Evolutionary conservation across 805 yeast genomes (phyloP).

Genomic region (Candida alai): DNA sequence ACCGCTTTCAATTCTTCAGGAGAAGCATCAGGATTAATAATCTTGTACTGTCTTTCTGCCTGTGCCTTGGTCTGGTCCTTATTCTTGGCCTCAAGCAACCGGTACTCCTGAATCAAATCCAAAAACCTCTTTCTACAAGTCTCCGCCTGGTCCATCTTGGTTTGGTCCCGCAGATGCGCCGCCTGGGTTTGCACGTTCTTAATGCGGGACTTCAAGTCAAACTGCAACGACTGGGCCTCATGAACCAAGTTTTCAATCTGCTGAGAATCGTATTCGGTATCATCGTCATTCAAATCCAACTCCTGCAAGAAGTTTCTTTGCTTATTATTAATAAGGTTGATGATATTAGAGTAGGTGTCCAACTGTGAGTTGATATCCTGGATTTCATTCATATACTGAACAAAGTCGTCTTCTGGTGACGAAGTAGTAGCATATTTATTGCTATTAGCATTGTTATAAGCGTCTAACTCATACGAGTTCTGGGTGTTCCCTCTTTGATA

Average conservation of each 20-base stretch:
- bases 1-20: conserved; percentile 82
- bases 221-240: conserved; percentile 77
- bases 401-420: conserved; percentile 38
- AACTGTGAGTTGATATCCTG: conserved; percentile 42
- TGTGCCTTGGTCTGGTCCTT: conserved; percentile 79
- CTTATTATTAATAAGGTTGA: conserved; percentile 36
- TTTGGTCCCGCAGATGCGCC: conserved; percentile 54
- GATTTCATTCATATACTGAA: conserved; percentile 41
- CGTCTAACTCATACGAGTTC: conserved; percentile 23
- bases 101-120: conserved; percentile 80
- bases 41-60: conserved; percentile 89
- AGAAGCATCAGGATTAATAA: conserved; percentile 82
- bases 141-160: conserved; percentile 88
- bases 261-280: conserved; percentile 56
- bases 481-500: conserved; percentile 5
- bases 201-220: conserved; percentile 68
- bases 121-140: conserved; percentile 81
- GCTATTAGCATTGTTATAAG: conserved; percentile 15
- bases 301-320: conserved; percentile 41
- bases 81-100: conserved; percentile 81
- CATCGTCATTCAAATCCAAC: conserved; percentile 36
- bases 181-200: conserved; percentile 72
- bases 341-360: conserved; percentile 38
- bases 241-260: conserved; percentile 74
- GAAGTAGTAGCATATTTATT: conserved; percentile 18